A percentile compares a stretch with the other conserved stretches of the same genome.
Evolutionary conservation across 2,329 filamentous ascomycete species (phyloP).

Genomic region (Penicillium italicum): DNA sequence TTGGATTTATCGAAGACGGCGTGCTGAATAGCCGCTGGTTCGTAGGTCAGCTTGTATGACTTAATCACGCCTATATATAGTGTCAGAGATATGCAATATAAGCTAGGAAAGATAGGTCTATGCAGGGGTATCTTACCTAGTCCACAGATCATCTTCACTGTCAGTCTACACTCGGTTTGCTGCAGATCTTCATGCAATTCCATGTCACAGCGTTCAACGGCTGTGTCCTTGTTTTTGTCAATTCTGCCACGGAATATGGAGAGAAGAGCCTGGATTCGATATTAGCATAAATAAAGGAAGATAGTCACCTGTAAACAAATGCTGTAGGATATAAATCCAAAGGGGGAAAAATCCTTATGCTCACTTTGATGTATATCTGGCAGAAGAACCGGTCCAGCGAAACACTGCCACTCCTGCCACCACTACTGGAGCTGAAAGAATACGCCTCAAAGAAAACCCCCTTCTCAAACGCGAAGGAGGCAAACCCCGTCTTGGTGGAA

Average conservation of each 20-base stretch:
- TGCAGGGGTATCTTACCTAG: conserved; percentile 44
- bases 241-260: conserved; percentile 61
- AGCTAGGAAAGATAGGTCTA: not conserved
- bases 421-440: conserved; percentile 45
- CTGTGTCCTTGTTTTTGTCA: conserved; percentile 57
- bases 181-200: conserved; percentile 55
- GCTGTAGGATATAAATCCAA: not conserved
- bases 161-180: conserved; percentile 57
- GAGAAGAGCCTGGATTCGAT: conserved; percentile 47
- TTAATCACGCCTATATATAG: conserved; percentile 54
- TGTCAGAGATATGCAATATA: conserved; percentile 1
- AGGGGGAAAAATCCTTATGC: conserved; percentile 18
- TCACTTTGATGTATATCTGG: conserved; percentile 56
- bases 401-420: conserved; percentile 18
- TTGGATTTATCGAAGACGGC: conserved; percentile 59
- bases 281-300: conserved; percentile 3
- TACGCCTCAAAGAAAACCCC: conserved; percentile 57
- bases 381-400: conserved; percentile 54
- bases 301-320: not conserved
- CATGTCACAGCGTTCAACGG: conserved; percentile 61
- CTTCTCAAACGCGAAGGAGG: conserved; percentile 55
- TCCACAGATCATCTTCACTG: conserved; percentile 60
- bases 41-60: conserved; percentile 63
- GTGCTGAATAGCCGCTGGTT: conserved; percentile 59
- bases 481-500: conserved; percentile 61